Percentiles rank a stretch among this genome's conserved stretches.
Conservation (phyloP, 1,284 basidiomycete species). For the Cryptococcus neoformans region DNA sequence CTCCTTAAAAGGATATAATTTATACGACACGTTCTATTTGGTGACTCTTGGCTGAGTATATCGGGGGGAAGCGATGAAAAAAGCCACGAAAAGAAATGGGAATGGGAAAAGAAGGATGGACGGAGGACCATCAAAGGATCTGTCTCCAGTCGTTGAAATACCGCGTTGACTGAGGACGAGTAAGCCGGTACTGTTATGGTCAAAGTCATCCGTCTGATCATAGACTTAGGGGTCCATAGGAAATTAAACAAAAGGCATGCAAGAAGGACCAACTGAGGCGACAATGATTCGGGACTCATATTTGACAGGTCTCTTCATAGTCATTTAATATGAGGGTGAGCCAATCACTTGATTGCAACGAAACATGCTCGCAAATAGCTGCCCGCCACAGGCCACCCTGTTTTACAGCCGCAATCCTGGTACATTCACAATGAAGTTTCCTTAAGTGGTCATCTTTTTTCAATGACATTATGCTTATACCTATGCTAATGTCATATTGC, state of each 20-base stretch:
- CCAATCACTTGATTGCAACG: too few relatives aligned
- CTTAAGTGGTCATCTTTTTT: not conserved
- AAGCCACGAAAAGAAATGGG: not conserved
- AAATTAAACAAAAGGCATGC: not conserved
- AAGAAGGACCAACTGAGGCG: slow-evolving; percentile 9
- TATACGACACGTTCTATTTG: not conserved
- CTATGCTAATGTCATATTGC: not conserved
- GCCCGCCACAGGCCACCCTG: not conserved
- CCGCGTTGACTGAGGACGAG: slow-evolving; percentile 1
- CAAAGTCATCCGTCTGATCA: not conserved
- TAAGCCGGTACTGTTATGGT: too few relatives aligned
- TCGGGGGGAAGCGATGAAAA: not conserved
- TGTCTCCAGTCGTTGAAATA: slow-evolving; percentile 7
- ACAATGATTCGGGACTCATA: slow-evolving; percentile 14
- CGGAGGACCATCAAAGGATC: not conserved
- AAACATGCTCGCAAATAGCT: not conserved
- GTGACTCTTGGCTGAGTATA: not conserved
- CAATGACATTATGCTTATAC: not conserved
- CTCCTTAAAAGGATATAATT: too few relatives aligned
- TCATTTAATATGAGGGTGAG: not conserved
- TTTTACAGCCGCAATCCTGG: not conserved
- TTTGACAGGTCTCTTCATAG: slow-evolving; percentile 7
- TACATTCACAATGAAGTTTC: not conserved
- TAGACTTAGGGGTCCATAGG: not conserved
- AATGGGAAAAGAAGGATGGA: slow-evolving; percentile 7